Conservation (phyloP, 2,329 filamentous ascomycete species). For the Cladosporium cucumerinum region DNA sequence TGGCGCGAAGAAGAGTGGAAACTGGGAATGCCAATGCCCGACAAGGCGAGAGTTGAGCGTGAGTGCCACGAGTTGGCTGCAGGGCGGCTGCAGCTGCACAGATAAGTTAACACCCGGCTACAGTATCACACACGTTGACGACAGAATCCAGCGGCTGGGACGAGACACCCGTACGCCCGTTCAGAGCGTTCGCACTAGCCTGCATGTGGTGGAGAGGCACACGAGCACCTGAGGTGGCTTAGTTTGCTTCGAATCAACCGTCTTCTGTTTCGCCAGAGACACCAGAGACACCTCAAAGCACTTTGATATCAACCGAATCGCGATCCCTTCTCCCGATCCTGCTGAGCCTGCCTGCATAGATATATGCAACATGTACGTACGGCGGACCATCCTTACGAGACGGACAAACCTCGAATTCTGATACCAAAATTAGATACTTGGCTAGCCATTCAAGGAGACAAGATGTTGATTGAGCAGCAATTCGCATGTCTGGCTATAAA, state of each 20-base stretch:
- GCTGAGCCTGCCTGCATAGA: not conserved
- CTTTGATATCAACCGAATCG: not conserved
- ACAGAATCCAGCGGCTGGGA: not conserved
- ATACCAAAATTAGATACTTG: too few relatives aligned
- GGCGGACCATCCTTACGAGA: too few relatives aligned
- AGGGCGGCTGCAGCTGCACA: conserved; percentile 1
- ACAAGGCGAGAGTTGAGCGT: not conserved
- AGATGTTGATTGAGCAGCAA: not conserved
- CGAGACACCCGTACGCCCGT: not conserved
- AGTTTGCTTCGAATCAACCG: too few relatives aligned
- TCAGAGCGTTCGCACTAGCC: not conserved
- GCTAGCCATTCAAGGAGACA: too few relatives aligned
- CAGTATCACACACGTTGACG: not conserved
- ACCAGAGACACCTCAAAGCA: not conserved
- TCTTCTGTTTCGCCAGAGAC: not conserved
- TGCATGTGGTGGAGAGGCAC: not conserved
- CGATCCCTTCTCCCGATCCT: not conserved
- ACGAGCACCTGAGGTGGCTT: too few relatives aligned
- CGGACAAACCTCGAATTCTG: too few relatives aligned
- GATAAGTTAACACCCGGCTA: conserved; percentile 8
- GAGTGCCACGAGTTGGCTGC: not conserved
- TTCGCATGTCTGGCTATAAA: not conserved
- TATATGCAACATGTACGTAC: not conserved
- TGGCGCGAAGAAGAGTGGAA: not conserved
- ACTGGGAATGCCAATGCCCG: not conserved